These are phyloP conservation scores for Suillus weaverae DNA, from an alignment of 768 basidiomycete genomes.

Conservation along the genomic window DNA sequence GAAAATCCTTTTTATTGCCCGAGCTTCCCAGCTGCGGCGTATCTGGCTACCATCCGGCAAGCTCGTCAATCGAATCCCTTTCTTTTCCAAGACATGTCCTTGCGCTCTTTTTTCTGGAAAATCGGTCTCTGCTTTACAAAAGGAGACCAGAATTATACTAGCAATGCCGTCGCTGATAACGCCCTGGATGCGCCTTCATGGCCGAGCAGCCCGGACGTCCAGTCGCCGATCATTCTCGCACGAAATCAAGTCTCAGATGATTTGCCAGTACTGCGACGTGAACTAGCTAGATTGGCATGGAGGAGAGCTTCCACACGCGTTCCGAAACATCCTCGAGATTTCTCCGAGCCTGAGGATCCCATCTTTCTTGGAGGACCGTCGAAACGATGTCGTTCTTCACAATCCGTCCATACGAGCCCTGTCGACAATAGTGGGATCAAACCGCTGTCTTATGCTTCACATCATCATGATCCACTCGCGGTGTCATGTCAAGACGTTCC, in stretches of 20 bases:
- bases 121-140: not conserved
- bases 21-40: constrained; percentile 44
- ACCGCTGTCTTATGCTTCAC: not conserved
- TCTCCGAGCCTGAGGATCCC: not conserved
- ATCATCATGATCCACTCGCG: not conserved
- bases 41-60: constrained; percentile 46
- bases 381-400: constrained; percentile 5
- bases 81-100: constrained; percentile 8
- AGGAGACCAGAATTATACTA: not conserved
- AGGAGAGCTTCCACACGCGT: not conserved
- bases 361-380: not conserved
- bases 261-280: not conserved
- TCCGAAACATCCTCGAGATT: not conserved
- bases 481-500: not conserved
- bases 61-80: constrained; percentile 21
- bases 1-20: constrained; percentile 64
- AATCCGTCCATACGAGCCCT: constrained; percentile 2
- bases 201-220: constrained; percentile 5
- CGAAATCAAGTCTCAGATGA: constrained; percentile 16
- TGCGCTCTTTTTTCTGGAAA: constrained; percentile 10
- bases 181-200: not conserved
- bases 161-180: not conserved
- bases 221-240: not conserved
- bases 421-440: not conserved
- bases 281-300: constrained; percentile 1